phyloP scores from a whole-genome alignment of 306 rosid genomes.

The Abrus pulchellus region DNA sequence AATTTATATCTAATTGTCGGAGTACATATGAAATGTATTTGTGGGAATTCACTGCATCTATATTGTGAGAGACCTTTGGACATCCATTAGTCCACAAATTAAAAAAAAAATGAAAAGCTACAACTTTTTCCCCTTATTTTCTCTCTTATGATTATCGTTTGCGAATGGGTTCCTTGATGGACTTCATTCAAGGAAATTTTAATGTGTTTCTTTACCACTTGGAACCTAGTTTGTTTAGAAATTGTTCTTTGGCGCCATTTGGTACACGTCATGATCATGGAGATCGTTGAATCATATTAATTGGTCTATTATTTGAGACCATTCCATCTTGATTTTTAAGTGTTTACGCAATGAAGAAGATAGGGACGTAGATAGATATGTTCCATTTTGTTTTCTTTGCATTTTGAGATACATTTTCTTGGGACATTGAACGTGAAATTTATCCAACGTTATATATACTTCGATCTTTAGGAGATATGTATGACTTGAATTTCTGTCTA shows the following conservation, averaged over 20 bases:
- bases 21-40: conserved; percentile 4
- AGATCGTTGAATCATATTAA: neutral
- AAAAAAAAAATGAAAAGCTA: neutral
- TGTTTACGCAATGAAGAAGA: neutral
- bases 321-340: neutral
- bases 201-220: too few species aligned
- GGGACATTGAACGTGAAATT: neutral
- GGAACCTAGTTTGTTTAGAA: too few species aligned
- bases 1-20: neutral
- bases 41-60: conserved; percentile 47
- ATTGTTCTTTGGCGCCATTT: neutral
- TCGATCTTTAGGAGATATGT: neutral
- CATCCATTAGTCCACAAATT: neutral
- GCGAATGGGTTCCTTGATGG: too few species aligned
- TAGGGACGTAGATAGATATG: neutral
- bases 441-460: neutral
- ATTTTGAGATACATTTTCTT: neutral
- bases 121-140: conserved; percentile 10
- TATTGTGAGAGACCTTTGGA: conserved; percentile 33
- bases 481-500: neutral
- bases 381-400: neutral
- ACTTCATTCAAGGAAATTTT: too few species aligned
- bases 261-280: conserved; percentile 3
- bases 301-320: neutral
- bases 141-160: conserved; percentile 1